Evolutionary conservation across 768 basidiomycete genomes (phyloP).

Genomic region (Megacollybia marginata): DNA sequence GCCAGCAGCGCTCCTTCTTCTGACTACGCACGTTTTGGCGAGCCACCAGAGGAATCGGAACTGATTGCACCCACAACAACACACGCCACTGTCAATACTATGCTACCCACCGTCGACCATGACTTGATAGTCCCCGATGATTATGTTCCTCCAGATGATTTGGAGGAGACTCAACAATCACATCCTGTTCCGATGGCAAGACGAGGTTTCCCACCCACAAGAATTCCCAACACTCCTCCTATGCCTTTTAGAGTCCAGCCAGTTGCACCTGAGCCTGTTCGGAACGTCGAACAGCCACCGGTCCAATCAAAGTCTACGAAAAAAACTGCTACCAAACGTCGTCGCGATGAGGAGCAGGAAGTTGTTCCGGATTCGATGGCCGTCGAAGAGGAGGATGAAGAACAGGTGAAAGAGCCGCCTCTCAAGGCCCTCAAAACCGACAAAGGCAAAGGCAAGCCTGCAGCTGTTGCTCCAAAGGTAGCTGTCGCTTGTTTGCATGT

Average conservation of each 20-base stretch:
- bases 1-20: background rate
- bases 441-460: too few relatives aligned
- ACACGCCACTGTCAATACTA: background rate
- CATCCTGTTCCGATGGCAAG: background rate
- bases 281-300: background rate
- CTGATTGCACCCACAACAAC: background rate
- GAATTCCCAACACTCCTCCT: background rate
- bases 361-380: constrained; percentile 20
- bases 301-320: background rate
- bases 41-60: background rate
- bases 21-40: background rate
- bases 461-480: too few relatives aligned
- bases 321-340: background rate
- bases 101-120: background rate
- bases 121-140: background rate
- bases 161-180: background rate
- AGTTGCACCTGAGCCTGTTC: background rate
- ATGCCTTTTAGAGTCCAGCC: background rate
- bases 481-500: too few relatives aligned
- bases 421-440: background rate
- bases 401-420: background rate
- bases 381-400: constrained; percentile 15
- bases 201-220: background rate
- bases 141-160: background rate
- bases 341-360: constrained; percentile 8